Base-by-base conservation (phyloP, 179 eudicot genomes). In the Drosera spatulata region DNA sequence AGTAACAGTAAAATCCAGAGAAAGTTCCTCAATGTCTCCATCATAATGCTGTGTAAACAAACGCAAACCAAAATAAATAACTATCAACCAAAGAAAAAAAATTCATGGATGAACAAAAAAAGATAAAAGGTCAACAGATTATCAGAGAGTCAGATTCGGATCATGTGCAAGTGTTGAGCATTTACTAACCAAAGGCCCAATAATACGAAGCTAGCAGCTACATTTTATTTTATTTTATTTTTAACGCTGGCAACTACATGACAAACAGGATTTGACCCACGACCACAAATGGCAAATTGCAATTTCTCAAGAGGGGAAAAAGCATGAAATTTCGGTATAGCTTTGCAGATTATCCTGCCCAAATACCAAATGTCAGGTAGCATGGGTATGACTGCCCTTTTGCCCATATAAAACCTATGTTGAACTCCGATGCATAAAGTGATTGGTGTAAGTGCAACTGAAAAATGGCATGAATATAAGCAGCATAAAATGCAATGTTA, bases 1-100 rank as follows among this genome's bases (percentile, higher is more conserved):
- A 52, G 86, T 88, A 68, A 93, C 82, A 2, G 95, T 84, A 71
- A 93, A 93, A 80, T 88, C 96, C 71, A 93, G 76, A 56, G 82
- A 80, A 54, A 93, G 99, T 38, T 86, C 96, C 67, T 73, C 72
- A 53, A 76, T 77, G 77, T 91, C 98, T 74, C 95, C 95, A 62
- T 84, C 91, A 76, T 85, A 88, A 69, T 85, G 77, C 98, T 88
- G 96, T 62, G 77, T 45, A 63, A 43, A 60, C 22, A 69, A 22
- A 22, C 33, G 1, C 63, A 43, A 43, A 43, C 45, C 45, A 43
- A 43, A 33, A 48, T 22, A 0, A 22, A 22, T 22, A 22, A 22
- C 33, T 22, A 22, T 22, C 10, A 43, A 52, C 41, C 43, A 10
- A 42, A 50, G 43, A 41, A 47, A n/a, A n/a, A 51, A n/a, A 51